Base-by-base conservation (phyloP, 768 basidiomycete species). In the Amanita rubescens region DNA sequence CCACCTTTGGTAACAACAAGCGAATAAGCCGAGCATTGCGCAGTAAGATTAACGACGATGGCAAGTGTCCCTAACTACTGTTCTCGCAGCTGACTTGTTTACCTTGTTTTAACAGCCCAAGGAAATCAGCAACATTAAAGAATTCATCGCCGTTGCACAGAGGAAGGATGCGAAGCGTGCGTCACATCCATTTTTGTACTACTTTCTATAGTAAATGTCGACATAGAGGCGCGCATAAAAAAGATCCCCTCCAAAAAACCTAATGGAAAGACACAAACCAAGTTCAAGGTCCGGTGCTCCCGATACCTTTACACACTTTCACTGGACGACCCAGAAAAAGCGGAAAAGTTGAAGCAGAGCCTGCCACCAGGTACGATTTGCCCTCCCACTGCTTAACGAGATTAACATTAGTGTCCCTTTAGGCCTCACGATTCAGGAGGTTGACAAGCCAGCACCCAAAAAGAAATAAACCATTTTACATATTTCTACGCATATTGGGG, bases 241-340 rank as follows among this genome's bases (percentile, higher is more conserved):
- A 96, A 94, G 79, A 87, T 86, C 57, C 77, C 81, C 55, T 74
- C 87, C 35, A 82, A 78, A 69, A 71, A 76, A 27, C 68, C 82
- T 32, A 78, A 79, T 47, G 86, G 82, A 63, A 91, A 91, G 75
- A 76, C 78, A 33, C 78, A 83, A 73, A 95, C 90, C 67, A 99
- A 98, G 77, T 97, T 98, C 85, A 99, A 99, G 82, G 84, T 99
- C 68, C 82, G 96, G 69, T 97, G 94, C 78, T 87, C 90, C 56
- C 81, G 90, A 69, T 94, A 94, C 72, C 85, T 94, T 57, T 99
- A 99, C 85, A 98, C 96, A n/a, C 82, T 98, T 59, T 82, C 85
- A 57, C 71, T 98, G 68, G 88, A 93, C 69, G 96, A 99, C 76
- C 83, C 90, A 65, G 94, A 96, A 71, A 98, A 97, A 80, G 95